phyloP scores from a whole-genome alignment of 768 basidiomycete species.

The Lyophyllum shimeji region DNA sequence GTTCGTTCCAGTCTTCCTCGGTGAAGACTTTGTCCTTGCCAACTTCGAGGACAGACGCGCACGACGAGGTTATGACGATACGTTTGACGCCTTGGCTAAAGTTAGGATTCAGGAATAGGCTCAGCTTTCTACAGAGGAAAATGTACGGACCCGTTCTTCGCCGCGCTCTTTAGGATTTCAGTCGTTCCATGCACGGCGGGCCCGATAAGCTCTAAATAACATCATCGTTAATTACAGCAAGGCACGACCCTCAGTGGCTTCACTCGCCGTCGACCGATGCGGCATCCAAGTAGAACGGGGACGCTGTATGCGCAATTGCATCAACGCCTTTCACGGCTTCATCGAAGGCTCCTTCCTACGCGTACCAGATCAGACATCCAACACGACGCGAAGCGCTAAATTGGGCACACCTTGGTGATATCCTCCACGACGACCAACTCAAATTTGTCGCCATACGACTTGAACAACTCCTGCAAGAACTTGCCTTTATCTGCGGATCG shows the following conservation, averaged over 20 bases:
- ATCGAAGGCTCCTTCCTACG: slow-evolving; percentile 61
- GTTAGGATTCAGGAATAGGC: too few relatives aligned
- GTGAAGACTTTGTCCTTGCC: slow-evolving; percentile 29
- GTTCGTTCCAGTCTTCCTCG: slow-evolving; percentile 62
- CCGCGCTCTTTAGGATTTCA: slow-evolving; percentile 56
- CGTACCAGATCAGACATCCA: neutral
- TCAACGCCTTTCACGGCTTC: slow-evolving; percentile 69
- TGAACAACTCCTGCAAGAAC: slow-evolving; percentile 21
- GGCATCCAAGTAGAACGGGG: slow-evolving; percentile 49
- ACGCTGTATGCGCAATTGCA: slow-evolving; percentile 62
- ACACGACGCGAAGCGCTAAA: neutral
- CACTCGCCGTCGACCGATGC: slow-evolving; percentile 35
- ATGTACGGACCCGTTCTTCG: slow-evolving; percentile 38
- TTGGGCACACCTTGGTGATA: slow-evolving; percentile 19
- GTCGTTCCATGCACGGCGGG: slow-evolving; percentile 76
- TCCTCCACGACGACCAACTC: slow-evolving; percentile 25
- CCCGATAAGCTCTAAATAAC: slow-evolving; percentile 51
- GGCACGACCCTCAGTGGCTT: neutral
- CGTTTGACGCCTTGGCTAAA: slow-evolving; percentile 42
- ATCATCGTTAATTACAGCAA: neutral
- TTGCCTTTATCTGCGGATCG: slow-evolving; percentile 24
- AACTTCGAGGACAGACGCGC: slow-evolving; percentile 41
- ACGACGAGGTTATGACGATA: slow-evolving; percentile 61
- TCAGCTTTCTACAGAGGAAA: too few relatives aligned
- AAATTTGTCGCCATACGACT: slow-evolving; percentile 24